Evolutionary conservation across 352 stramenopile genomes (phyloP).

Genomic region (Phytophthora colocasiae): DNA sequence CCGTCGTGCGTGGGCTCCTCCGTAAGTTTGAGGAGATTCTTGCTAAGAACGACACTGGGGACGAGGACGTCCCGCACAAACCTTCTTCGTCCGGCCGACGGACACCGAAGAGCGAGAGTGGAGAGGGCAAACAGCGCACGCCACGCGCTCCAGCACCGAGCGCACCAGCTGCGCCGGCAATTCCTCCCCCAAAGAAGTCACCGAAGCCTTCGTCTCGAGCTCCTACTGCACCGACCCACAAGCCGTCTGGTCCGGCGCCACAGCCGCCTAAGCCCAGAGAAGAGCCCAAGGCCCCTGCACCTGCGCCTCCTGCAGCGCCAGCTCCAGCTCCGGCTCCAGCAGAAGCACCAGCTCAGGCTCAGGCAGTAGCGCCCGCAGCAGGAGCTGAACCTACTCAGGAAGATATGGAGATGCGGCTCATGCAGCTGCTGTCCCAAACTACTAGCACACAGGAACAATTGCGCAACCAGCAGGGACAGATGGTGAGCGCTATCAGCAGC

Average conservation of each 20-base stretch:
- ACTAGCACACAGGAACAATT: conserved; percentile 88
- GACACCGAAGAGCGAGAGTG: conserved; percentile 26
- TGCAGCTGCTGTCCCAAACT: conserved; percentile 86
- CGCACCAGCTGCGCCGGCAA: conserved; percentile 36
- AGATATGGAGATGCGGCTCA: conserved; percentile 81
- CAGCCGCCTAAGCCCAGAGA: conserved; percentile 31
- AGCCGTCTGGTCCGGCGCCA: conserved; percentile 28
- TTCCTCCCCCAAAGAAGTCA: conserved; percentile 49
- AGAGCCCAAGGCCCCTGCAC: conserved; percentile 12
- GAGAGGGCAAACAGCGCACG: conserved; percentile 35
- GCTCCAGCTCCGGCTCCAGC: conserved; percentile 12
- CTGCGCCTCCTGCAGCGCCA: conserved; percentile 17
- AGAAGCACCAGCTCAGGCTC: conserved; percentile 14
- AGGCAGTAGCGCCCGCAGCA: conserved; percentile 15
- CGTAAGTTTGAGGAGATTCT: conserved; percentile 86
- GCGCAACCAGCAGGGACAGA: conserved; percentile 83
- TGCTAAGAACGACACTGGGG: conserved; percentile 55
- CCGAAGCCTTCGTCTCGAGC: conserved; percentile 22
- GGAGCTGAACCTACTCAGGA: conserved; percentile 42
- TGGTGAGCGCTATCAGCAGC: conserved; percentile 80
- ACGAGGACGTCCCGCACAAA: conserved; percentile 59
- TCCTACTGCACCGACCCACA: conserved; percentile 23
- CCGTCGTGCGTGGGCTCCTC: conserved; percentile 74
- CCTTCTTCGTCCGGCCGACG: conserved; percentile 61
- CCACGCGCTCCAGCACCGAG: conserved; percentile 37